Evolutionary conservation across 1,139 yeast species (phyloP), one percentile per base, ranked within the genome.

Genomic region (Barnettozyma hawaiiensis): DNA sequence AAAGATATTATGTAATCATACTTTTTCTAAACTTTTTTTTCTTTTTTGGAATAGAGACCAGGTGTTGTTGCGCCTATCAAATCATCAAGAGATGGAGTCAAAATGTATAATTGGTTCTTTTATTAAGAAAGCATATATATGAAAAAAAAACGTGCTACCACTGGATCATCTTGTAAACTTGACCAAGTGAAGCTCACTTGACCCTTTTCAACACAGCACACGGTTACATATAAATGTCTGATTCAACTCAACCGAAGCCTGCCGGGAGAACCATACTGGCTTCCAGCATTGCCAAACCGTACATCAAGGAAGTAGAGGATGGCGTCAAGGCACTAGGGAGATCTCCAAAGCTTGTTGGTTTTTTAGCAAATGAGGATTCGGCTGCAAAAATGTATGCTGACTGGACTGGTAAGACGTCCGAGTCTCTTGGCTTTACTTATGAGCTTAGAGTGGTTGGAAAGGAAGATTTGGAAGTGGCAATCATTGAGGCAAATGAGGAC

Each of bases 381-480:
- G 97, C 97, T 9, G 97, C 97, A 4, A 75, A 75, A 58, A 84
- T 84, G 85, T 92, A 92, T 61, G 98, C 98, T 36, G 81, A 81
- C 43, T 92, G 97, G 97, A 92, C 98, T 0, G 85, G 84, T 28
- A 90, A 87, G 62, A 90, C 97, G 0, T 81, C 95, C 51, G 83
- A 79, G 55, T 79, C 83, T 16, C 68, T 87, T 44, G 98, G 98
- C 0, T 89, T 92, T 66, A 69, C 75, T 26, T 92, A 87, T 61
- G 92, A 89, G 60, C 68, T 94, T 51, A 69, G 87, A 40, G 81
- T 84, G 10, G 67, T 66, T 18, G 78, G 76, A 52, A 86, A 85
- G 62, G 95, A 92, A 54, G 85, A 82, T 31, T 71, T 92, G 49
- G 98, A 92, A 63, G 89, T 81, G 51, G 81, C 80, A 24, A 77